These are phyloP conservation scores for Aspergillus pseudoglaucus DNA, from an alignment of 2,329 filamentous ascomycete genomes.

Conservation along the genomic window DNA sequence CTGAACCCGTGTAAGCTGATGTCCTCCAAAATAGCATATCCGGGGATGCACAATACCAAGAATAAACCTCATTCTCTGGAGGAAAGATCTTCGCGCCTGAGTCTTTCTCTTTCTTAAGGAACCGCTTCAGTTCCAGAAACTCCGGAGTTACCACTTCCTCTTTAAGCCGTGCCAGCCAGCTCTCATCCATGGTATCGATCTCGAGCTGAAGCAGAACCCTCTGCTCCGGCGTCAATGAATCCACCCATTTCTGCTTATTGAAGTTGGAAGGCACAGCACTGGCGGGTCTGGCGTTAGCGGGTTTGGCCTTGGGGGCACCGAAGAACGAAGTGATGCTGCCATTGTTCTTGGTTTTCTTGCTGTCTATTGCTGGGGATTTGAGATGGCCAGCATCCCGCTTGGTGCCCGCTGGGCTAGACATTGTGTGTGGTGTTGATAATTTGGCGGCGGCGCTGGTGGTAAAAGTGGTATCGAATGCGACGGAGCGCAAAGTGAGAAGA, in stretches of 20 bases:
- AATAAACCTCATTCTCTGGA: constrained; percentile 82
- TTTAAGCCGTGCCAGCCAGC: constrained; percentile 83
- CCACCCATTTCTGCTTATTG: constrained; percentile 86
- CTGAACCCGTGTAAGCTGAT: constrained; percentile 43
- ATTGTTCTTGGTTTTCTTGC: constrained; percentile 68
- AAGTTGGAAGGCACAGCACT: constrained; percentile 50
- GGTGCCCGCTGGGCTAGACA: constrained; percentile 35
- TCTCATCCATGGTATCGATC: constrained; percentile 85
- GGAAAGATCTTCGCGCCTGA: constrained; percentile 77
- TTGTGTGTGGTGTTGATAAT: constrained; percentile 9
- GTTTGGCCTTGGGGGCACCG: constrained; percentile 55
- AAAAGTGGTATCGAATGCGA: not conserved
- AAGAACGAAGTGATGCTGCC: constrained; percentile 88
- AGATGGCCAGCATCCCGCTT: constrained; percentile 61
- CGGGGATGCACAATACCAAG: constrained; percentile 58
- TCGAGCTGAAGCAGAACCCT: constrained; percentile 76
- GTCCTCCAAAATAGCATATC: not conserved
- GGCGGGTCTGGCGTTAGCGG: constrained; percentile 20
- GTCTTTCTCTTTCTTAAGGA: constrained; percentile 70
- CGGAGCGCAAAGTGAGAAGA: not conserved
- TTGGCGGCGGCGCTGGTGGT: not conserved
- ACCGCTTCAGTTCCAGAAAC: constrained; percentile 83
- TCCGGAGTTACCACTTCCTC: constrained; percentile 73
- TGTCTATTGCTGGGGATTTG: constrained; percentile 30
- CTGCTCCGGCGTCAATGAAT: constrained; percentile 71